A percentile compares a stretch with the other conserved stretches of the same genome.
These are phyloP conservation scores for Suhomyces sp. DNA, from an alignment of 805 yeast species.

Conservation along the genomic window DNA sequence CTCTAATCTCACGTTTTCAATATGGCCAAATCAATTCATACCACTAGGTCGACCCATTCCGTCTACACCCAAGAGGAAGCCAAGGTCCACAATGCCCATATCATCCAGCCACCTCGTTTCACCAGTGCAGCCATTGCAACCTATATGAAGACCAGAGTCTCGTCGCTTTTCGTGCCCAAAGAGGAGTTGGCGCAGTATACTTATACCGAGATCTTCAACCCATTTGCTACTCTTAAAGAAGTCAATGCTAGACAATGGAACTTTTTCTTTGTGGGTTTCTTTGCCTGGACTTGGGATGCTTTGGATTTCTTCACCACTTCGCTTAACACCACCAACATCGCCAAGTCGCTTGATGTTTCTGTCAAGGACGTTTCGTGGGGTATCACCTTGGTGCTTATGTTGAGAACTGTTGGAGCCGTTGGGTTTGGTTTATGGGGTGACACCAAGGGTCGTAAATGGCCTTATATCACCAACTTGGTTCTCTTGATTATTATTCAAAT, in stretches of 20 bases:
- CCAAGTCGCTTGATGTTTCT: constrained; percentile 41
- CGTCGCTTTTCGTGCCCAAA: constrained; percentile 49
- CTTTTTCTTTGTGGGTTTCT: constrained; percentile 51
- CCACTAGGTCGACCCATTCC: constrained; percentile 7
- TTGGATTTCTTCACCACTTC: constrained; percentile 62
- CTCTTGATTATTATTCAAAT: constrained; percentile 55
- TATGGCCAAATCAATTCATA: constrained; percentile 5
- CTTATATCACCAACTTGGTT: constrained; percentile 46
- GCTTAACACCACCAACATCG: constrained; percentile 48
- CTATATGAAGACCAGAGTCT: constrained; percentile 47
- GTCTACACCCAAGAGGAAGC: constrained; percentile 12
- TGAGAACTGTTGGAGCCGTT: constrained; percentile 65
- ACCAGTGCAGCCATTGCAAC: constrained; percentile 26
- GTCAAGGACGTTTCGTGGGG: constrained; percentile 67
- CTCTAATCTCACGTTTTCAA: too few relatives aligned
- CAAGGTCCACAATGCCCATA: constrained; percentile 10
- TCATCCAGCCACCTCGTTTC: constrained; percentile 29
- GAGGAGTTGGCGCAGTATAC: constrained; percentile 37
- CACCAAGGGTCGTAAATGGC: constrained; percentile 61
- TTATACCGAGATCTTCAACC: constrained; percentile 52
- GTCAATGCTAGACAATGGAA: constrained; percentile 57
- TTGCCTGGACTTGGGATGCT: constrained; percentile 67
- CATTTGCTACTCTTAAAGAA: constrained; percentile 54
- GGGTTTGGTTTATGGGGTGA: constrained; percentile 62
- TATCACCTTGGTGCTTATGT: constrained; percentile 65